These are phyloP conservation scores for Gautieria morchelliformis DNA, from an alignment of 768 basidiomycete species.

Conservation along the genomic window DNA sequence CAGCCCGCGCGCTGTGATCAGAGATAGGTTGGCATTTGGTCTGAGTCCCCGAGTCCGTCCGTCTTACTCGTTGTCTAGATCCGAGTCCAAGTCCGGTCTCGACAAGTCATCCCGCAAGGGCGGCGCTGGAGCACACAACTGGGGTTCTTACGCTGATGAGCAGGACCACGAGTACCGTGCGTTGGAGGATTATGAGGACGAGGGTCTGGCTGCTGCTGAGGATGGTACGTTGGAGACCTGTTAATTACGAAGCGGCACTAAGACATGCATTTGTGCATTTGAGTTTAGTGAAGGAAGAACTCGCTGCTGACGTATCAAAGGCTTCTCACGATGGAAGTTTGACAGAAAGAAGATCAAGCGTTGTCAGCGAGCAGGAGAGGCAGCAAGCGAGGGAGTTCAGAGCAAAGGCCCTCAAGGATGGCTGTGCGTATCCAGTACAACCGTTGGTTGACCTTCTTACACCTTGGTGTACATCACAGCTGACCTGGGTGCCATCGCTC, in stretches of 20 bases:
- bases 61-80: conserved; percentile 31
- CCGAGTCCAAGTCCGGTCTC: conserved; percentile 67
- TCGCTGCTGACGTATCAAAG: conserved; percentile 9
- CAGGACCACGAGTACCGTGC: conserved; percentile 49
- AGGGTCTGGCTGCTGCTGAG: conserved; percentile 15
- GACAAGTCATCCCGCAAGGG: conserved; percentile 65
- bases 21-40: conserved; percentile 33
- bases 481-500: conserved; percentile 73
- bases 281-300: not conserved
- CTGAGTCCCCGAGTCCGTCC: not conserved
- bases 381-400: conserved; percentile 57
- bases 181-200: conserved; percentile 34
- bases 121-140: conserved; percentile 77
- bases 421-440: conserved; percentile 27
- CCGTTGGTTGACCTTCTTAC: not conserved
- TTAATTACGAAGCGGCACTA: no score
- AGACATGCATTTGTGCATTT: not conserved
- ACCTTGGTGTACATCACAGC: conserved; percentile 15
- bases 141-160: conserved; percentile 68
- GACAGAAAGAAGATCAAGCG: not conserved
- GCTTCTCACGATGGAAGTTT: conserved; percentile 9
- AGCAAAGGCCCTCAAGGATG: conserved; percentile 60
- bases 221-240: not conserved
- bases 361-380: conserved; percentile 54
- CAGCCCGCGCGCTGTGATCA: conserved; percentile 60